A percentile compares a stretch with the other conserved stretches of the same genome.
Conservation (phyloP, 2,329 filamentous ascomycete genomes). For the Penicillium sp. region DNA sequence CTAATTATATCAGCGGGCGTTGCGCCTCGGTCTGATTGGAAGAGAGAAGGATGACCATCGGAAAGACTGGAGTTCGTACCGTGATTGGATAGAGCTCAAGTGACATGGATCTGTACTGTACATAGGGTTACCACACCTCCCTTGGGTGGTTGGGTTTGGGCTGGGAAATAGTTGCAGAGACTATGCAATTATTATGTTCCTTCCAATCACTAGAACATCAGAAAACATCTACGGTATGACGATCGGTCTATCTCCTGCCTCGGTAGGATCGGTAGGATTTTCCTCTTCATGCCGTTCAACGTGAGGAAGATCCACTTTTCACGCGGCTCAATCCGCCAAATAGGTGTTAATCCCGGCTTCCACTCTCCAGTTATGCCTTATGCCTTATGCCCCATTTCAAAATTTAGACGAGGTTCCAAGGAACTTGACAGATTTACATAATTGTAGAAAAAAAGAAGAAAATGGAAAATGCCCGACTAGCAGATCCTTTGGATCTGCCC, state of each 20-base stretch:
- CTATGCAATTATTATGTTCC: not conserved
- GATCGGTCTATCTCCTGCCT: not conserved
- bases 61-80: not conserved
- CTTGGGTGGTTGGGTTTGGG: not conserved
- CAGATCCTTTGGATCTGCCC: conserved; percentile 6
- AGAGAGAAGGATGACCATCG: not conserved
- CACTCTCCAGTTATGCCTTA: not conserved
- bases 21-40: conserved; percentile 1
- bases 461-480: not conserved
- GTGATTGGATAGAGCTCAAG: conserved; percentile 7
- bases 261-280: not conserved
- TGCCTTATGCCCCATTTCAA: conserved; percentile 1
- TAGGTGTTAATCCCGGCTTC: conserved; percentile 16
- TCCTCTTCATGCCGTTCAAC: conserved; percentile 4
- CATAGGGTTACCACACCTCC: conserved; percentile 1
- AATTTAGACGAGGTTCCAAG: not conserved
- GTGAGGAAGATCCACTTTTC: conserved; percentile 10
- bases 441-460: not conserved
- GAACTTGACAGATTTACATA: not conserved
- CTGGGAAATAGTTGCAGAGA: not conserved
- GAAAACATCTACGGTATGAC: not conserved
- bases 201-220: conserved; percentile 1
- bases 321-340: conserved; percentile 20
- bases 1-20: conserved; percentile 13
- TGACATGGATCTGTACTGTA: not conserved